These are phyloP conservation scores for Mrakia gelida DNA, from an alignment of 768 basidiomycete species.

Conservation along the genomic window DNA sequence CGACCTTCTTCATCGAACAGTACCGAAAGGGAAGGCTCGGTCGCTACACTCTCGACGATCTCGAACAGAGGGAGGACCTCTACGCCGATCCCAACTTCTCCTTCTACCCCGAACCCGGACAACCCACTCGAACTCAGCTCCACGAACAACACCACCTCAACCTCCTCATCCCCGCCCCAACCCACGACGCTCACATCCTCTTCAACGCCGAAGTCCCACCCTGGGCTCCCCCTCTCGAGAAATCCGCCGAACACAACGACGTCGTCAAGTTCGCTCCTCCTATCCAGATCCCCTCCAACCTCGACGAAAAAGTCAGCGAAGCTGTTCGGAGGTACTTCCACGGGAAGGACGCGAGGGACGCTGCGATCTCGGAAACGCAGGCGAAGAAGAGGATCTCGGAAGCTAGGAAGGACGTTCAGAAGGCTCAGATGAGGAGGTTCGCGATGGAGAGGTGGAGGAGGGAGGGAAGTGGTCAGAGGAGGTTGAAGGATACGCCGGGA, in stretches of 20 bases:
- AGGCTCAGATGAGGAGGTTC: constrained; percentile 23
- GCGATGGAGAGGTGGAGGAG: constrained; percentile 17
- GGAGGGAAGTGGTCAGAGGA: constrained; percentile 14
- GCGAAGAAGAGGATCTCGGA: constrained; percentile 30
- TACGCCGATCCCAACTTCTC: constrained; percentile 28
- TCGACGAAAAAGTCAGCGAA: constrained; percentile 23
- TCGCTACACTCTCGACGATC: constrained; percentile 44
- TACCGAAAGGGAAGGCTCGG: constrained; percentile 60
- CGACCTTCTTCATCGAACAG: constrained; percentile 75
- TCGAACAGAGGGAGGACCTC: constrained; percentile 30
- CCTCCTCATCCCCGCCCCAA: constrained; percentile 24
- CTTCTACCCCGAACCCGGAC: constrained; percentile 31
- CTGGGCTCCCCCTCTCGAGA: constrained; percentile 27
- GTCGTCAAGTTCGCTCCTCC: constrained; percentile 27
- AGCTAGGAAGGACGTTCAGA: constrained; percentile 31
- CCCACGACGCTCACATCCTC: not conserved
- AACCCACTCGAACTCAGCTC: not conserved
- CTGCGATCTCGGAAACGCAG: constrained; percentile 30
- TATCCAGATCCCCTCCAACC: constrained; percentile 6
- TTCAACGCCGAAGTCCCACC: constrained; percentile 26
- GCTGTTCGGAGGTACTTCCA: constrained; percentile 26
- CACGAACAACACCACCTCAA: constrained; percentile 11
- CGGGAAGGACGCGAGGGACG: constrained; percentile 26
- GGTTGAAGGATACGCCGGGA: not conserved
- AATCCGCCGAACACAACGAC: constrained; percentile 32